Conservation (phyloP, 805 yeast genomes). For the Candida arabinofermentans region DNA sequence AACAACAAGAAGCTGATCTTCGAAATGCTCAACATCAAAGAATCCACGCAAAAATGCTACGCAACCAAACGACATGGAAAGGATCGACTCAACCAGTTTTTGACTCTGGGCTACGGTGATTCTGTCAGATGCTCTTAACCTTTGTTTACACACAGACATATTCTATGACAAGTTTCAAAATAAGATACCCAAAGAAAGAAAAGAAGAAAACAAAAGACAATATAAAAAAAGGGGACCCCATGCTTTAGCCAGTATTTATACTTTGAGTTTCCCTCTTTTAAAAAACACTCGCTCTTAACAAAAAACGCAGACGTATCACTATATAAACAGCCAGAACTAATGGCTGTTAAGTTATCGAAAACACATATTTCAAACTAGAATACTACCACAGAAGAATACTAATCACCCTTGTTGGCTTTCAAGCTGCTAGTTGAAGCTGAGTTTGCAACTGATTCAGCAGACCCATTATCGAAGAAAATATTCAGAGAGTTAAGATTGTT, state of each 20-base stretch:
- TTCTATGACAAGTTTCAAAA: neutral
- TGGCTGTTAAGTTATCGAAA: too few species aligned
- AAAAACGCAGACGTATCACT: too few species aligned
- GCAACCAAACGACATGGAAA: constrained; percentile 53
- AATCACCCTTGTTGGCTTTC: too few species aligned
- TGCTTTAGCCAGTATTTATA: too few species aligned
- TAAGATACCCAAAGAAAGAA: neutral
- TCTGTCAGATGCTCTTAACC: constrained; percentile 17
- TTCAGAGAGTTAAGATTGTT: neutral
- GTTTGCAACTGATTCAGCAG: too few species aligned
- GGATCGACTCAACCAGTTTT: constrained; percentile 43
- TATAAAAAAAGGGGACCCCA: neutral
- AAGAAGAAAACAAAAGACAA: neutral
- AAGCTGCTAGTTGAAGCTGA: too few species aligned
- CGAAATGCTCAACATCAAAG: constrained; percentile 51
- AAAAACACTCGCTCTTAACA: too few species aligned
- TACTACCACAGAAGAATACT: too few species aligned
- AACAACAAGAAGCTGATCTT: constrained; percentile 43
- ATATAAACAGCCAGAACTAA: too few species aligned
- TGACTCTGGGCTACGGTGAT: constrained; percentile 32
- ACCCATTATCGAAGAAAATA: too few species aligned
- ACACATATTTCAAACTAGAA: too few species aligned
- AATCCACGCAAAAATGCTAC: constrained; percentile 53
- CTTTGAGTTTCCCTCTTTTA: too few species aligned
- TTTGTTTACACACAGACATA: constrained; percentile 8